Conservation (phyloP, 2,329 filamentous ascomycete genomes). For the Blastomyces gilchristii region DNA sequence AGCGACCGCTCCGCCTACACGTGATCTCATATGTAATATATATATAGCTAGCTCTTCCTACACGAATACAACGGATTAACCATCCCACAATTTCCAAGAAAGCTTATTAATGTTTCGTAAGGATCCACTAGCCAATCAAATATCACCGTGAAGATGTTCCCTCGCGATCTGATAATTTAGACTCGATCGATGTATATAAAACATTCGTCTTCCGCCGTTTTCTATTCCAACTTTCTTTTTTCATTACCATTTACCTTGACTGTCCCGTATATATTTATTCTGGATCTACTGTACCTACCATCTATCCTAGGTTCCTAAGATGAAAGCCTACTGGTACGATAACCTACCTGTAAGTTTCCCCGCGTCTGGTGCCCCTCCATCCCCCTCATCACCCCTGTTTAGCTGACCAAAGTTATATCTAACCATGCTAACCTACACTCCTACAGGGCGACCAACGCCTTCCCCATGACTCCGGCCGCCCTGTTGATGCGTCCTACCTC, state of each 20-base stretch:
- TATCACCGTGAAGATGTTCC: not conserved
- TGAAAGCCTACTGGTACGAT: conserved; percentile 65
- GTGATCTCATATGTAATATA: too few relatives aligned
- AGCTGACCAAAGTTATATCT: not conserved
- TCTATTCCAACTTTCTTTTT: not conserved
- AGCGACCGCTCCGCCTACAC: too few relatives aligned
- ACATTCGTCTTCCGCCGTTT: not conserved
- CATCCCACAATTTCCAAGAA: too few relatives aligned
- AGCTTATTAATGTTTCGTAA: not conserved
- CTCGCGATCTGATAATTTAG: not conserved
- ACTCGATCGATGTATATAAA: not conserved
- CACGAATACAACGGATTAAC: too few relatives aligned
- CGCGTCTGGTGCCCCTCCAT: conserved; percentile 2
- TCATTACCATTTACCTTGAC: not conserved
- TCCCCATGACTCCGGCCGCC: conserved; percentile 72
- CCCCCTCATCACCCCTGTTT: not conserved
- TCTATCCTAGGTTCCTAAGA: conserved; percentile 27
- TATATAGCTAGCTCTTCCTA: too few relatives aligned
- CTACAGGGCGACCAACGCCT: conserved; percentile 81
- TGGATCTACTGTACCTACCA: not conserved
- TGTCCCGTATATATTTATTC: not conserved
- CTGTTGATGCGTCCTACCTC: conserved; percentile 57
- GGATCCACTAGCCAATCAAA: not conserved
- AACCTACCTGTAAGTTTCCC: conserved; percentile 46
- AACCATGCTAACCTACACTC: conserved; percentile 6